phyloP scores from a whole-genome alignment of 305 asterid species.

The Nicotiana rustica region DNA sequence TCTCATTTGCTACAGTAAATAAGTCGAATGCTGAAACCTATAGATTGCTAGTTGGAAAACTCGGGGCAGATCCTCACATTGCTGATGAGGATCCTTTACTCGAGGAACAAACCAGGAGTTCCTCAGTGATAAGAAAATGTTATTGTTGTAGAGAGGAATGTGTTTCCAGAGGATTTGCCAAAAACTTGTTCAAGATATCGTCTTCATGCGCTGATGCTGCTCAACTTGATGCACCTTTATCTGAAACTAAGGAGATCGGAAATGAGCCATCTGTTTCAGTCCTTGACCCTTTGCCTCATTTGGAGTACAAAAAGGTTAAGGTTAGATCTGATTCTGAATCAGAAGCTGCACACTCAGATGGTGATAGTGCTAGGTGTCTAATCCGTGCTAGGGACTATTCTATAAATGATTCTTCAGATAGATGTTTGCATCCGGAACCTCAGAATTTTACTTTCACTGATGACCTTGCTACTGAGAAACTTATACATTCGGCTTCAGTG shows the following conservation, averaged over 20 bases:
- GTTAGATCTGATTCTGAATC: slow-evolving; percentile 64
- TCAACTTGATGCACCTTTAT: slow-evolving; percentile 43
- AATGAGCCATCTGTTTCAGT: slow-evolving; percentile 35
- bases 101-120: slow-evolving; percentile 35
- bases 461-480: slow-evolving; percentile 46
- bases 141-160: slow-evolving; percentile 63
- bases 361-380: slow-evolving; percentile 41
- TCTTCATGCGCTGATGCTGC: slow-evolving; percentile 43
- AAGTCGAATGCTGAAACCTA: slow-evolving; percentile 60
- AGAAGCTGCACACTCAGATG: slow-evolving; percentile 52
- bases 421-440: slow-evolving; percentile 43
- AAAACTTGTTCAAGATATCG: slow-evolving; percentile 40
- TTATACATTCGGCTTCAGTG: slow-evolving; percentile 47
- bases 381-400: slow-evolving; percentile 46
- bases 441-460: slow-evolving; percentile 39
- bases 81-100: slow-evolving; percentile 41
- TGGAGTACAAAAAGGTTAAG: slow-evolving; percentile 60
- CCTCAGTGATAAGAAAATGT: slow-evolving; percentile 48
- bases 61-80: slow-evolving; percentile 47
- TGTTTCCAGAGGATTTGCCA: slow-evolving; percentile 44
- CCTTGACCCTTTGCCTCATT: slow-evolving; percentile 47
- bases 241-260: slow-evolving; percentile 40
- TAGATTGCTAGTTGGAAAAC: slow-evolving; percentile 55
- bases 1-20: slow-evolving; percentile 55
- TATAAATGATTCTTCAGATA: slow-evolving; percentile 42